A percentile compares a stretch with the other conserved stretches of the same genome.
These are phyloP conservation scores for Saprolegnia diclina DNA, from an alignment of 352 stramenopile species.

Conservation along the genomic window DNA sequence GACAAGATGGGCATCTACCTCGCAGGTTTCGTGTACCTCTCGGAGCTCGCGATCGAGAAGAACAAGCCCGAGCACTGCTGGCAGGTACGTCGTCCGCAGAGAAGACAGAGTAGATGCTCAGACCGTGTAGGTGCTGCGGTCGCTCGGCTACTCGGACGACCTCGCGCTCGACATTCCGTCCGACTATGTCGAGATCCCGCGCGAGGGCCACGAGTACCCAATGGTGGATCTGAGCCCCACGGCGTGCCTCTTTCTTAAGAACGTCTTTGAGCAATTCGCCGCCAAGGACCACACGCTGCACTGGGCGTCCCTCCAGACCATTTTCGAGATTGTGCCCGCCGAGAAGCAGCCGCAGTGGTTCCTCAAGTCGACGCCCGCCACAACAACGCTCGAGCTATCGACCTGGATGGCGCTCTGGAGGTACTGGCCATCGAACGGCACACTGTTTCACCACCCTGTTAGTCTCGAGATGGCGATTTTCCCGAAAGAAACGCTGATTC, in stretches of 20 bases:
- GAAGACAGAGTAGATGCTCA: neutral
- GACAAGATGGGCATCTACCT: constrained; percentile 62
- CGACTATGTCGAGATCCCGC: constrained; percentile 47
- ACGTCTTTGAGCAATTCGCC: constrained; percentile 72
- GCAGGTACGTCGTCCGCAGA: constrained; percentile 38
- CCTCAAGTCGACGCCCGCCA: constrained; percentile 30
- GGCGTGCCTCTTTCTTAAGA: constrained; percentile 63
- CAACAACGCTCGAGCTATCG: constrained; percentile 49
- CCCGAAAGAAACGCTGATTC: constrained; percentile 63
- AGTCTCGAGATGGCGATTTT: constrained; percentile 57
- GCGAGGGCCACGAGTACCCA: constrained; percentile 54
- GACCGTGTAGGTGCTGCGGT: constrained; percentile 44
- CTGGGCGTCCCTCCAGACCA: constrained; percentile 58
- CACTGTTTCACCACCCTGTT: constrained; percentile 44
- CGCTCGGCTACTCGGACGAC: constrained; percentile 76
- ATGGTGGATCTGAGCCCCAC: constrained; percentile 68
- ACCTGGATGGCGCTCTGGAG: constrained; percentile 48
- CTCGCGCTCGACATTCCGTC: constrained; percentile 68
- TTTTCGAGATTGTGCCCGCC: constrained; percentile 77
- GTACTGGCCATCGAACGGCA: constrained; percentile 46
- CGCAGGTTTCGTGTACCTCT: constrained; percentile 78
- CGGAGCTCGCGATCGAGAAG: constrained; percentile 84
- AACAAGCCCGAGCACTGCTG: constrained; percentile 85
- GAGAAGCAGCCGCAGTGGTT: constrained; percentile 59
- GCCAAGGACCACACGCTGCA: constrained; percentile 74